phyloP scores from a whole-genome alignment of 2,329 filamentous ascomycete genomes.

The Seiridium cupressi region DNA sequence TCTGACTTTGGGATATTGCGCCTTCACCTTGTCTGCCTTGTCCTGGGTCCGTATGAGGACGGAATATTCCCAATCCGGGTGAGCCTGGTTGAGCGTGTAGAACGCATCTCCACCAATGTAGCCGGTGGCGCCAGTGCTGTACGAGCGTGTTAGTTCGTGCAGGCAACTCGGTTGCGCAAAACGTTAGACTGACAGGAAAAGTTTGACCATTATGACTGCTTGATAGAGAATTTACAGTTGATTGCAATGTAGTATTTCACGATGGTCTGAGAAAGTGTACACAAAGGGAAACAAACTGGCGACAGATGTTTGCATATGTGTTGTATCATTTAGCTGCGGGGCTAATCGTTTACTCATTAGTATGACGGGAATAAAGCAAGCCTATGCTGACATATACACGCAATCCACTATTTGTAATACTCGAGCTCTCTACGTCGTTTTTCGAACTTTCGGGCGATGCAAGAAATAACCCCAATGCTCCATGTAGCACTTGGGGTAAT shows the following conservation, averaged over 20 bases:
- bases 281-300: too few relatives aligned
- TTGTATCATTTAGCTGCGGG: neutral
- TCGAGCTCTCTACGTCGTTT: too few relatives aligned
- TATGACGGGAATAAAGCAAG: neutral
- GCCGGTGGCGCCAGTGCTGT: constrained; percentile 10
- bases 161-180: too few relatives aligned
- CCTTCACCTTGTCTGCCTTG: constrained; percentile 8
- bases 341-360: neutral
- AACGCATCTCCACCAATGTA: constrained; percentile 11
- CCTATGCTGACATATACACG: neutral
- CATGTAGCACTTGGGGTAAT: too few relatives aligned
- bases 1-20: constrained; percentile 6
- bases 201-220: too few relatives aligned
- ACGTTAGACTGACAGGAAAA: neutral
- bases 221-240: too few relatives aligned
- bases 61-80: constrained; percentile 9
- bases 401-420: neutral
- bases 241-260: too few relatives aligned
- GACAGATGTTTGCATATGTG: too few relatives aligned
- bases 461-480: too few relatives aligned
- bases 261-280: too few relatives aligned
- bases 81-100: constrained; percentile 6
- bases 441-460: too few relatives aligned
- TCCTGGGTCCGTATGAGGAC: constrained; percentile 9
- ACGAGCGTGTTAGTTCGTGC: neutral